These are phyloP conservation scores for Paramyrothecium sp. DNA, from an alignment of 2,329 filamentous ascomycete genomes.

Conservation along the genomic window DNA sequence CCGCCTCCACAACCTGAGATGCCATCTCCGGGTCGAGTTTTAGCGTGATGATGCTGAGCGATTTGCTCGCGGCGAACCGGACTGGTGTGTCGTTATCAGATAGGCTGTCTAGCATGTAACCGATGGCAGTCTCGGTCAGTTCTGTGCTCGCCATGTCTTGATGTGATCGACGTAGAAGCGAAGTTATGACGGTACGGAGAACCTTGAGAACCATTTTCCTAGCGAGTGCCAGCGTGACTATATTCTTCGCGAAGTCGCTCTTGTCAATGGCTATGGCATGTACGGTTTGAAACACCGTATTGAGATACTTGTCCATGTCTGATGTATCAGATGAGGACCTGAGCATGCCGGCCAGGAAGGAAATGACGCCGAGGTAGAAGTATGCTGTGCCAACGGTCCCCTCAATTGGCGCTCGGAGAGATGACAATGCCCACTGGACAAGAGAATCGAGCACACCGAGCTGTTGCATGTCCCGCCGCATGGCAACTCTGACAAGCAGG, in stretches of 20 bases:
- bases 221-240: conserved; percentile 73
- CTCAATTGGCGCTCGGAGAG: conserved; percentile 46
- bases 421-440: conserved; percentile 67
- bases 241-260: conserved; percentile 45
- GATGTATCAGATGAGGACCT: conserved; percentile 68
- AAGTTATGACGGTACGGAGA: conserved; percentile 69
- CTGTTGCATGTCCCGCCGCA: conserved; percentile 84
- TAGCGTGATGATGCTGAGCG: conserved; percentile 80
- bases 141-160: conserved; percentile 43
- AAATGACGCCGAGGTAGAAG: conserved; percentile 73
- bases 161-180: conserved; percentile 56
- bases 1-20: conserved; percentile 80
- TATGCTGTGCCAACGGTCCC: conserved; percentile 57
- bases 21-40: conserved; percentile 80
- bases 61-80: conserved; percentile 86
- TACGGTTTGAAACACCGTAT: conserved; percentile 63
- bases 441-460: conserved; percentile 68
- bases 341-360: conserved; percentile 75
- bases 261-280: conserved; percentile 55
- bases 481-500: conserved; percentile 77
- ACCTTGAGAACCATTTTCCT: conserved; percentile 84
- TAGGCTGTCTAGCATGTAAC: conserved; percentile 74
- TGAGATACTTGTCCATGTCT: conserved; percentile 68
- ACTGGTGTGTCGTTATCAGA: conserved; percentile 91
- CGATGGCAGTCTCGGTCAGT: conserved; percentile 77